Conservation (phyloP, 805 yeast species). For the Saccharomycopsis guyanensis region DNA sequence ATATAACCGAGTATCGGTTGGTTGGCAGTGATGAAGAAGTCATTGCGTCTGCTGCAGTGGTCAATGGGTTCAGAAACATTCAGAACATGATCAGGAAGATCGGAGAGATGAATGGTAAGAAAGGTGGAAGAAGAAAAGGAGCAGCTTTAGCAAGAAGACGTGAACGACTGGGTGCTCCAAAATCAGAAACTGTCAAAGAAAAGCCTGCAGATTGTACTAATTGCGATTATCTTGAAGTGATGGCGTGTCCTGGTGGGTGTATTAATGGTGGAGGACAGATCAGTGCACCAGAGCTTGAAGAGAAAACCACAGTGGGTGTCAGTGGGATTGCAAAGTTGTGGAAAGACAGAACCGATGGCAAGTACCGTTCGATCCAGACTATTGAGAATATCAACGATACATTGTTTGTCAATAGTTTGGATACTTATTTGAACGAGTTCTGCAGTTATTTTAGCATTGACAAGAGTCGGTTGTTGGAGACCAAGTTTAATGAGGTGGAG, state of each 20-base stretch:
- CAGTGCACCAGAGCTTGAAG: conserved; percentile 34
- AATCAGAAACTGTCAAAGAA: neutral
- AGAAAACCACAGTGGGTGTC: conserved; percentile 1
- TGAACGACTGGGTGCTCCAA: conserved; percentile 25
- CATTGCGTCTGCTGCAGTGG: conserved; percentile 53
- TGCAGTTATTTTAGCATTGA: conserved; percentile 4
- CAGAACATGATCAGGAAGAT: conserved; percentile 87
- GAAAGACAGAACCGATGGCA: conserved; percentile 5
- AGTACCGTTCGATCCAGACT: conserved; percentile 12
- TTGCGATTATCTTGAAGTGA: conserved; percentile 82
- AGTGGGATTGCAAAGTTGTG: conserved; percentile 7
- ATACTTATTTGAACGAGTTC: conserved; percentile 12
- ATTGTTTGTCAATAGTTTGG: conserved; percentile 4
- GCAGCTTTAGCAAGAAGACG: conserved; percentile 37
- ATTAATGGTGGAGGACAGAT: conserved; percentile 96
- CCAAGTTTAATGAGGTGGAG: conserved; percentile 13
- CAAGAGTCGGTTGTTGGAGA: conserved; percentile 4
- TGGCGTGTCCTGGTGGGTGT: conserved; percentile 99
- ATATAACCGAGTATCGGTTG: conserved; percentile 62
- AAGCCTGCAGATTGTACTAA: conserved; percentile 50
- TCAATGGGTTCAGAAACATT: conserved; percentile 90
- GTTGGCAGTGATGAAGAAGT: conserved; percentile 31
- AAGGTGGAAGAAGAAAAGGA: conserved; percentile 22
- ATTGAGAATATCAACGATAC: conserved; percentile 11
- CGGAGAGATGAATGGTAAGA: conserved; percentile 33